These are phyloP conservation scores for Vicia faba DNA, from an alignment of 306 rosid species.

Conservation along the genomic window DNA sequence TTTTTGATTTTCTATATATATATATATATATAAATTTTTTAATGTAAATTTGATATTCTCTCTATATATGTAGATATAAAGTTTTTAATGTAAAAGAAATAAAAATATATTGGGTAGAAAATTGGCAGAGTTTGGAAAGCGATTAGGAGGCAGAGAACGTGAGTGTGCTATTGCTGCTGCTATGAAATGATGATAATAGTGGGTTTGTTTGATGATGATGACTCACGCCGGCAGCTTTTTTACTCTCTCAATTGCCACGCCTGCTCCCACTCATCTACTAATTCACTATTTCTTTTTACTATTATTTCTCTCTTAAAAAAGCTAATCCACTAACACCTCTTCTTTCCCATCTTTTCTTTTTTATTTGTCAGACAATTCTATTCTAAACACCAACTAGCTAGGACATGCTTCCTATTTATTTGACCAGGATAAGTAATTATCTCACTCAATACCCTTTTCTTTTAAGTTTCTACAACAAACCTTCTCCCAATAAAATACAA, in stretches of 20 bases:
- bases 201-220: conserved; percentile 62
- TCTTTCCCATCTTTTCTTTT: conserved; percentile 47
- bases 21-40: too few relatives aligned
- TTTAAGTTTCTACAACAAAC: neutral
- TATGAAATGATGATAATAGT: conserved; percentile 45
- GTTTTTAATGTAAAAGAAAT: too few relatives aligned
- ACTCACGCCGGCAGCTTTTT: conserved; percentile 98
- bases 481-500: conserved; percentile 16
- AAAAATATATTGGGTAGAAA: conserved; percentile 27
- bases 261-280: conserved; percentile 69
- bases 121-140: conserved; percentile 63
- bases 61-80: too few relatives aligned
- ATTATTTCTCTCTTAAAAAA: conserved; percentile 42
- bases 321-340: conserved; percentile 69
- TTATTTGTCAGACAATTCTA: conserved; percentile 61
- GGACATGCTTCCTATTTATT: conserved; percentile 37
- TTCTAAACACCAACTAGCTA: conserved; percentile 49
- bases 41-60: too few relatives aligned
- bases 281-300: conserved; percentile 15
- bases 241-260: conserved; percentile 71
- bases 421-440: conserved; percentile 10
- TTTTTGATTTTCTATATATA: too few relatives aligned
- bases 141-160: conserved; percentile 72
- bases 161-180: conserved; percentile 47
- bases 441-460: too few relatives aligned